These are phyloP conservation scores for Globisporangium paroecandrum DNA, from an alignment of 352 stramenopile genomes.

Conservation along the genomic window DNA sequence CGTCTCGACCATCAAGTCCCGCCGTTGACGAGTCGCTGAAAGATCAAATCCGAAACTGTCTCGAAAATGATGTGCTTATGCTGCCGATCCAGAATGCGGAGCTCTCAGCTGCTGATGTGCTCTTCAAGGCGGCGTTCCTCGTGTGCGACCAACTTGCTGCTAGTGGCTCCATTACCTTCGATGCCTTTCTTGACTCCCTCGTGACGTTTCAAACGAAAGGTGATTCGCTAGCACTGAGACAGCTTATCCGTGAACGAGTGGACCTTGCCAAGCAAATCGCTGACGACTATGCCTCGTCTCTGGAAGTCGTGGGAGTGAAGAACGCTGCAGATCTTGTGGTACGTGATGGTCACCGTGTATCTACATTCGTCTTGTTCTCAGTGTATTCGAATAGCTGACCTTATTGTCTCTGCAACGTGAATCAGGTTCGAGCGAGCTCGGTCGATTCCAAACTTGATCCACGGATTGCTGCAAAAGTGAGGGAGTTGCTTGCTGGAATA, in stretches of 20 bases:
- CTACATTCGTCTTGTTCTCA: background rate
- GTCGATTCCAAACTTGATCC: conserved; percentile 22
- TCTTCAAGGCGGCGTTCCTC: conserved; percentile 64
- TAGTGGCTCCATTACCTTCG: background rate
- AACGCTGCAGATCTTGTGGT: conserved; percentile 32
- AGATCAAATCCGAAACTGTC: conserved; percentile 18
- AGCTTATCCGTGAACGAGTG: conserved; percentile 27
- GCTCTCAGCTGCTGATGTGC: conserved; percentile 24
- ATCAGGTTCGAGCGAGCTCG: conserved; percentile 15
- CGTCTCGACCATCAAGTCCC: background rate
- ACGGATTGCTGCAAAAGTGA: conserved; percentile 25
- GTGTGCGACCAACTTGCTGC: conserved; percentile 10
- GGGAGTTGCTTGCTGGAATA: conserved; percentile 19
- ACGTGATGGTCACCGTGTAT: background rate
- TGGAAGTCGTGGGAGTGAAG: conserved; percentile 20
- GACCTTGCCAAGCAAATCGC: conserved; percentile 20
- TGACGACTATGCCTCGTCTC: conserved; percentile 15
- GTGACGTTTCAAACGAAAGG: conserved; percentile 22
- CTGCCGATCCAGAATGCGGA: conserved; percentile 29
- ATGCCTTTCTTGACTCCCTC: conserved; percentile 28
- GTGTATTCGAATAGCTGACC: background rate
- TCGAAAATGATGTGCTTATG: conserved; percentile 46
- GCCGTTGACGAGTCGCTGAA: conserved; percentile 13
- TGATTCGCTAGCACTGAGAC: conserved; percentile 21
- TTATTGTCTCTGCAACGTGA: background rate